Evolutionary conservation across 2,329 filamentous ascomycete genomes (phyloP), one percentile per base, ranked within the genome.

Genomic region (Aspergillaceae sp.): DNA sequence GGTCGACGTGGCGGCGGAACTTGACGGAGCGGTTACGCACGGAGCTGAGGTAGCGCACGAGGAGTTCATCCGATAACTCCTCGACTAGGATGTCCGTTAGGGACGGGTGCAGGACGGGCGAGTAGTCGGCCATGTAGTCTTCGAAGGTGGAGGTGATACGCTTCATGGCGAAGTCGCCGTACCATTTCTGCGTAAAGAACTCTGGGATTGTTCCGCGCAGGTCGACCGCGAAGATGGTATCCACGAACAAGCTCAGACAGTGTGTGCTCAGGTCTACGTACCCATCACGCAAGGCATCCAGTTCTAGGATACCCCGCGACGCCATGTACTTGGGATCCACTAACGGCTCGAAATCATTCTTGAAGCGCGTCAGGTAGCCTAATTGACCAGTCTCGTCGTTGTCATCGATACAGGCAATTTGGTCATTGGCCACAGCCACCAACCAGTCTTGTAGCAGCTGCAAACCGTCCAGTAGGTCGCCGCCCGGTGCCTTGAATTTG

Each of bases 341-440:
- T 32, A 92, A 74, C 2, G 86, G 77, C 62, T 87, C 85, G 61
- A 94, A 85, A 60, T 92, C 87, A 56, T 83, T 80, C 56, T 82
- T 82, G 79, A 96, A 96, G 59, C 84, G 84, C 3, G 87, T 84
- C 42, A 97, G 77, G 70, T 96, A 96, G 29, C 86, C 87, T 28
- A 86, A 73, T 30, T 84, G 82, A 44, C 87, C 84, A 50, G 87
- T 84, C 55, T 85, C 85, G 61, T 77, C 70, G 49, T 79, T 80
- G 64, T 97, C 94, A 65, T 97, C 92, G 60, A 98, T 95, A 67
- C 89, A 96, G 47, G 90, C 90, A 63, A 98, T 97, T 67, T 98
- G 92, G 69, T 98, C 92, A 70, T 98, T 98, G 56, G 94, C 92
- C 47, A 94, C 88, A 40, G 92, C 90, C 44, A 98, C 83, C 46